These are phyloP conservation scores for Laetiporus sulphureus DNA, from an alignment of 1,284 basidiomycete genomes.

Conservation along the genomic window DNA sequence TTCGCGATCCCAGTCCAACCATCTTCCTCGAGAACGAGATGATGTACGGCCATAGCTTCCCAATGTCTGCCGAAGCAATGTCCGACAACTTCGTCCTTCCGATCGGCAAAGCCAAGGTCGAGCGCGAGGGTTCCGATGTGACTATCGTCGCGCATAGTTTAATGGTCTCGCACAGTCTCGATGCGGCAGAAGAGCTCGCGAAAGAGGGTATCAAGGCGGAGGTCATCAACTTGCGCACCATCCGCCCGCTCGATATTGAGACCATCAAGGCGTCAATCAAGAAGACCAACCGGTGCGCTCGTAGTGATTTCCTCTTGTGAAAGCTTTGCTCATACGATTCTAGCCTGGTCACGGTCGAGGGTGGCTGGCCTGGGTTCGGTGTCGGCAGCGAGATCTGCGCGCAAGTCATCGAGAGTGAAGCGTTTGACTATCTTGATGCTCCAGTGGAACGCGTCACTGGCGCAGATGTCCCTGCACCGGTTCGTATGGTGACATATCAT, in stretches of 20 bases:
- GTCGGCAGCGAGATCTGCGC: slow-evolving; percentile 98
- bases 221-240: slow-evolving; percentile 95
- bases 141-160: slow-evolving; percentile 97
- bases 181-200: slow-evolving; percentile 88
- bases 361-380: slow-evolving; percentile 98
- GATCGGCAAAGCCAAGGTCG: slow-evolving; percentile 97
- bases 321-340: slow-evolving; percentile 1
- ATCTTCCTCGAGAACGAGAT: slow-evolving; percentile 99
- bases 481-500: slow-evolving; percentile 41
- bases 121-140: slow-evolving; percentile 88
- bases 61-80: slow-evolving; percentile 91
- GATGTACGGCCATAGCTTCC: slow-evolving; percentile 96
- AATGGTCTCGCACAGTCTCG: slow-evolving; percentile 89
- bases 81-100: slow-evolving; percentile 93
- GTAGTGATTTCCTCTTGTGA: not conserved
- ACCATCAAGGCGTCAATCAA: slow-evolving; percentile 95
- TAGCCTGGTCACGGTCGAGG: slow-evolving; percentile 90
- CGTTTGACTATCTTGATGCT: slow-evolving; percentile 96
- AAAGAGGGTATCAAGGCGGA: slow-evolving; percentile 98
- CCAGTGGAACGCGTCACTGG: slow-evolving; percentile 97
- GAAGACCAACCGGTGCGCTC: slow-evolving; percentile 87
- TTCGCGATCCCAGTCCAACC: slow-evolving; percentile 97
- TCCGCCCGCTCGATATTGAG: slow-evolving; percentile 95
- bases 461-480: slow-evolving; percentile 94
- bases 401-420: slow-evolving; percentile 92